Evolutionary conservation across 139 green algal genomes (phyloP), one percentile per base, ranked within the genome.

Genomic region (Coccomyxa sp.): DNA sequence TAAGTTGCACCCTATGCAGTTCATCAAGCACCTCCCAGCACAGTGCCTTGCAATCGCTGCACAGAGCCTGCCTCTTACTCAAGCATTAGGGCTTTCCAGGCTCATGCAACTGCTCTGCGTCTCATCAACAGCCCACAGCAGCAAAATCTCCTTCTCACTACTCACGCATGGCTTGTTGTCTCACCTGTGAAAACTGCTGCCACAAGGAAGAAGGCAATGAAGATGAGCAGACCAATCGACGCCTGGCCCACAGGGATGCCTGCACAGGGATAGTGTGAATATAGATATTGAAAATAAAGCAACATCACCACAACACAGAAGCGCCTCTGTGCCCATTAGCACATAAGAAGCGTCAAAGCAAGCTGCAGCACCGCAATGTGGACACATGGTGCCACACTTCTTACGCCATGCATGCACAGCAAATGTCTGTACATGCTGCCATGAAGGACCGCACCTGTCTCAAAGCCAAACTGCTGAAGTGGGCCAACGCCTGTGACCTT

Each of bases 401-500:
- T 37, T 37, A 1, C 16, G n/a, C 24, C 33, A 39, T 73, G 24
- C 33, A 8, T 29, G 24, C 2, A 37, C 2, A 73, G 16, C 4
- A 4, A 37, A 73, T 6, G 16, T 2, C 31, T 37, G 68, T 73
- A 5, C n/a, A 37, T 1, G 33, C 68, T 5, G 5, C 29, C 31
- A 7, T 6, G 6, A 40, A 24, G 2, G 6, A 9, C 31, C 68
- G 34, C 35, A 44, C 76, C 68, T 69, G 71, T 78, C 37, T 77
- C 78, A 24, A 78, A 36, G 7, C 71, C 72, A 58, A 82, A 78
- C 39, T 82, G 78, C 34, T n/a, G 70, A 24, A 82, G 71, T 27
- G 78, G 78, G 0, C 78, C 78, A 8, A 74, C 68, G 54, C 78
- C 78, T 68, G 78, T 82, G 7, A 91, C 16, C 5, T 84, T 70